phyloP scores from a whole-genome alignment of 176 grass and related monocot genomes.

The Zoysia pacifica region DNA sequence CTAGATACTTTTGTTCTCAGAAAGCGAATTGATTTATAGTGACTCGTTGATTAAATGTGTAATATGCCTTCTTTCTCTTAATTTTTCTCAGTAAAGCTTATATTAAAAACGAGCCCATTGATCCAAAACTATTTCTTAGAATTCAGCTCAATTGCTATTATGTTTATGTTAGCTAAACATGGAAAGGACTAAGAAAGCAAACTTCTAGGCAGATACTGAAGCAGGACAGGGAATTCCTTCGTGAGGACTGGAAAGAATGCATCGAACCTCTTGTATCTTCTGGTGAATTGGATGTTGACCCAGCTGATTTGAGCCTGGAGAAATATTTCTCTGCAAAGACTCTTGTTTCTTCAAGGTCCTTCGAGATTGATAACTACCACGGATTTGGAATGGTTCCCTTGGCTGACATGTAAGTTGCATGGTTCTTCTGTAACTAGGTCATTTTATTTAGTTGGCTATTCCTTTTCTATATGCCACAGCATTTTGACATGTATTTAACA shows the following conservation, averaged over 20 bases:
- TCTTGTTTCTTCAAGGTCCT: slow-evolving; percentile 88
- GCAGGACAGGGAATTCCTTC: slow-evolving; percentile 71
- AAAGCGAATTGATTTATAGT: background rate
- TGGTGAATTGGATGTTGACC: slow-evolving; percentile 53
- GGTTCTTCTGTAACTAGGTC: slow-evolving; percentile 1
- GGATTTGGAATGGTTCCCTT: slow-evolving; percentile 95
- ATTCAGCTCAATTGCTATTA: background rate
- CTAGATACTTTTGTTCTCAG: background rate
- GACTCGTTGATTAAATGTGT: background rate
- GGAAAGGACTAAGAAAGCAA: slow-evolving; percentile 17
- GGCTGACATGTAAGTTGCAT: slow-evolving; percentile 82
- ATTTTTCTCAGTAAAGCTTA: background rate
- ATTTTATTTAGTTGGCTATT: slow-evolving; percentile 10
- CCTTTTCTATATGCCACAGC: slow-evolving; percentile 1
- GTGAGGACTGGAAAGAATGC: slow-evolving; percentile 87
- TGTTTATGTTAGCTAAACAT: slow-evolving; percentile 8
- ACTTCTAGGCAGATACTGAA: slow-evolving; percentile 85
- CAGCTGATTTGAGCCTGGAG: slow-evolving; percentile 69
- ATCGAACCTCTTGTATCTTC: slow-evolving; percentile 69
- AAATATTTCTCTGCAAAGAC: slow-evolving; percentile 86
- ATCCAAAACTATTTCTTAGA: background rate
- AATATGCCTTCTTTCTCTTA: background rate
- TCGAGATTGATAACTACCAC: slow-evolving; percentile 70
- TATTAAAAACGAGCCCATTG: background rate
- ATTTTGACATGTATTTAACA: background rate